Percentiles rank a stretch among this genome's conserved stretches.
Evolutionary conservation across 1,139 yeast genomes (phyloP).

Genomic region (Pneumocystis carinii): DNA sequence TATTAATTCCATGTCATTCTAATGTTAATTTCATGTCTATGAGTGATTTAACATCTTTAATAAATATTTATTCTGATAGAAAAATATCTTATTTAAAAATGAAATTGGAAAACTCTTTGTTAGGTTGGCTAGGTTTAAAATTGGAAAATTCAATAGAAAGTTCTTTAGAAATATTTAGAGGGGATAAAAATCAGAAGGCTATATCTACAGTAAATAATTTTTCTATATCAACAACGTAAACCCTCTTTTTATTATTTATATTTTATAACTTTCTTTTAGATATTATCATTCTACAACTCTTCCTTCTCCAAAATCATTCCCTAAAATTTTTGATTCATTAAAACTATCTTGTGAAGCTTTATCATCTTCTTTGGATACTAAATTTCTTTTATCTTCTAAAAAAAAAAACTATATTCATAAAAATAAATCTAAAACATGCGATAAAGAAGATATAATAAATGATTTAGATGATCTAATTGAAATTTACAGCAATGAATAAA

Average conservation of each 20-base stretch:
- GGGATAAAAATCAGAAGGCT: neutral
- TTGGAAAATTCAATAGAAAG: neutral
- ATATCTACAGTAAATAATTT: neutral
- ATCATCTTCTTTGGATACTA: neutral
- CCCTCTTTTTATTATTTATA: neutral
- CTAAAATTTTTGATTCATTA: neutral
- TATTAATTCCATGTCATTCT: constrained; percentile 7
- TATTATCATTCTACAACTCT: neutral
- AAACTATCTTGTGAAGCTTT: neutral
- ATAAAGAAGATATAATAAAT: neutral
- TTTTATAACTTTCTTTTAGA: neutral
- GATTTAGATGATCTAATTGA: neutral
- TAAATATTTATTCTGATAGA: neutral
- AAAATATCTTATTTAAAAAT: neutral
- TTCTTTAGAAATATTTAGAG: neutral
- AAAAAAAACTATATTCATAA: neutral
- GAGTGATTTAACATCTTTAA: constrained; percentile 6
- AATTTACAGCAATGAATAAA: neutral
- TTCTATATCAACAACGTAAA: neutral
- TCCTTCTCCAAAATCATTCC: neutral
- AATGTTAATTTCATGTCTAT: constrained; percentile 1
- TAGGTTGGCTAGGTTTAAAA: neutral
- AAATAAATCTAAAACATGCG: neutral
- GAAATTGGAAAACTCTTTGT: neutral
- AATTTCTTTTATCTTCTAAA: neutral